A percentile compares a stretch with the other conserved stretches of the same genome.
Evolutionary conservation across 2,329 filamentous ascomycete species (phyloP).

Genomic region (Aspergillus intermedius): DNA sequence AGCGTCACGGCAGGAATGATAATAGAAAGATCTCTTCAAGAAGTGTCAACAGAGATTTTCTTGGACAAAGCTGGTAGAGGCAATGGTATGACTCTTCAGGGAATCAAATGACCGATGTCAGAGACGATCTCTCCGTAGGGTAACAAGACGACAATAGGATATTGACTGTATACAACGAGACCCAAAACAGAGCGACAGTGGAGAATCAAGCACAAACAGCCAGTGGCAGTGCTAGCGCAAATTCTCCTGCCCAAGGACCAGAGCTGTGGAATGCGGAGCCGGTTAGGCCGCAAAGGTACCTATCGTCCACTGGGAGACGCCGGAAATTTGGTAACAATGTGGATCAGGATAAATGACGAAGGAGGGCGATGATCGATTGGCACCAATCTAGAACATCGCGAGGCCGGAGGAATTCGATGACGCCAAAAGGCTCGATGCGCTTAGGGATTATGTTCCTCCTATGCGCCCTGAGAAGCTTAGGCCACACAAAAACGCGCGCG

Average conservation of each 20-base stretch:
- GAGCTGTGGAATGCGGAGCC: conserved; percentile 22
- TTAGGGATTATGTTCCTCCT: background rate
- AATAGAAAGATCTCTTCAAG: background rate
- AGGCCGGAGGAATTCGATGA: background rate
- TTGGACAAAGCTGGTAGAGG: background rate
- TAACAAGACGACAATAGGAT: no score
- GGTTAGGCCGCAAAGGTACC: background rate
- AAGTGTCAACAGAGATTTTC: background rate
- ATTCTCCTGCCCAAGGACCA: conserved; percentile 48
- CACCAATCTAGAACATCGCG: background rate
- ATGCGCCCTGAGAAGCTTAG: background rate
- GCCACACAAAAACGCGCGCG: conserved; percentile 1
- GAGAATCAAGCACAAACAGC: conserved; percentile 22
- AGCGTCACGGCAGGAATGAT: background rate
- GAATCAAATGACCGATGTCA: no score
- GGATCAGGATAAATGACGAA: background rate
- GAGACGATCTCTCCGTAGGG: no score
- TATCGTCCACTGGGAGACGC: background rate
- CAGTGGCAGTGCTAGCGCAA: conserved; percentile 40
- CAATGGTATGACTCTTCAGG: background rate
- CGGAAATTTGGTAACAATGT: conserved; percentile 1
- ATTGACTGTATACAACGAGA: no score
- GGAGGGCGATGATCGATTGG: background rate
- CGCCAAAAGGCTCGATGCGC: background rate
- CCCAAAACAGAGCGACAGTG: background rate